phyloP scores from a whole-genome alignment of 768 basidiomycete species.

The Suillus paluster region DNA sequence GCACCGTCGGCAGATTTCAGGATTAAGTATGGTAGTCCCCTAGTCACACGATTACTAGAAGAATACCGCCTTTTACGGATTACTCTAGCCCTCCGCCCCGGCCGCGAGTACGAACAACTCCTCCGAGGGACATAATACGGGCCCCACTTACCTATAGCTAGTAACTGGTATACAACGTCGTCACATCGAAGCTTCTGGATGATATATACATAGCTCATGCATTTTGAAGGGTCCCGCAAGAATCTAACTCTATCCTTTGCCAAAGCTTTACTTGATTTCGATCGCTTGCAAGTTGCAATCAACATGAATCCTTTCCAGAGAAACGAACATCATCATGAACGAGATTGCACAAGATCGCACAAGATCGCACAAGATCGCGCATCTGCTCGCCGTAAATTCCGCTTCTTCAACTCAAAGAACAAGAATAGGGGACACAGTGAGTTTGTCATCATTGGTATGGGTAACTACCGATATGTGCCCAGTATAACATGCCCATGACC shows the following conservation, averaged over 20 bases:
- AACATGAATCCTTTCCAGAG: slow-evolving; percentile 10
- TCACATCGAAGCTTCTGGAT: not conserved
- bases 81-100: not conserved
- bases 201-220: not conserved
- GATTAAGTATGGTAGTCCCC: too few relatives aligned
- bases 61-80: not conserved
- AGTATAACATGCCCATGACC: slow-evolving; percentile 15
- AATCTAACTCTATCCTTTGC: not conserved
- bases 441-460: slow-evolving; percentile 19
- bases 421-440: slow-evolving; percentile 52
- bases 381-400: slow-evolving; percentile 10
- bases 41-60: too few relatives aligned
- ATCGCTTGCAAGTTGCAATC: not conserved
- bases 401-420: slow-evolving; percentile 27
- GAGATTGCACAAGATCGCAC: too few relatives aligned
- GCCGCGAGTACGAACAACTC: too few relatives aligned
- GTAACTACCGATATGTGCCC: slow-evolving; percentile 2
- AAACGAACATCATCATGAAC: not conserved
- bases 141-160: not conserved
- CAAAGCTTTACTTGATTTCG: not conserved
- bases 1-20: not conserved
- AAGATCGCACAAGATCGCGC: too few relatives aligned
- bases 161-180: too few relatives aligned
- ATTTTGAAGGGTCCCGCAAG: not conserved
- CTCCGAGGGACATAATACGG: not conserved